These are phyloP conservation scores for Periglandula ipomoeae DNA, from an alignment of 2,329 filamentous ascomycete genomes.

Conservation along the genomic window DNA sequence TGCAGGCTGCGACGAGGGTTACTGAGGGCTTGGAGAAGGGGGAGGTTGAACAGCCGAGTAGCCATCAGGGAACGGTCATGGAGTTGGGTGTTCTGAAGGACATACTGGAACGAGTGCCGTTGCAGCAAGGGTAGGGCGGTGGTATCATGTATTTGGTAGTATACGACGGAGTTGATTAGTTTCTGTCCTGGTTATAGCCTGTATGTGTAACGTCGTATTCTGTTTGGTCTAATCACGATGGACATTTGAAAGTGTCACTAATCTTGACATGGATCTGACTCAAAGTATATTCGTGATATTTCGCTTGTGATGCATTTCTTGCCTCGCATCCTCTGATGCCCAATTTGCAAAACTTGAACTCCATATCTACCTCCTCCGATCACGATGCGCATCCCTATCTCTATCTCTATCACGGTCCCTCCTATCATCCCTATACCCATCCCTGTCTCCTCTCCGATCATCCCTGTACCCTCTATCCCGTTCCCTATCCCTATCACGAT, in stretches of 20 bases:
- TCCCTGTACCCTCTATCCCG: constrained; percentile 18
- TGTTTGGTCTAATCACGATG: too few species aligned
- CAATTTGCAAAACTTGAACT: not conserved
- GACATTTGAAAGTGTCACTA: too few species aligned
- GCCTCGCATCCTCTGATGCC: too few species aligned
- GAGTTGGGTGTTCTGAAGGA: constrained; percentile 34
- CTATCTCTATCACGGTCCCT: not conserved
- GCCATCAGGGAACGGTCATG: constrained; percentile 22
- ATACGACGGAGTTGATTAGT: not conserved
- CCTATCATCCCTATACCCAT: constrained; percentile 1
- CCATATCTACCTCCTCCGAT: constrained; percentile 9
- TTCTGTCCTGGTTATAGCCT: not conserved
- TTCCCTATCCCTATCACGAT: constrained; percentile 30
- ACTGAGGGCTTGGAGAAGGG: constrained; percentile 22
- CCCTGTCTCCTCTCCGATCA: constrained; percentile 10
- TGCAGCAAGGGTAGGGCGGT: constrained; percentile 21
- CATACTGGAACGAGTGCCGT: constrained; percentile 30
- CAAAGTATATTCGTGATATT: not conserved
- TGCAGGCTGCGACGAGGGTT: constrained; percentile 31
- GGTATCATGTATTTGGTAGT: not conserved
- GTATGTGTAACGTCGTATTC: too few species aligned
- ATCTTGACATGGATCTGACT: too few species aligned
- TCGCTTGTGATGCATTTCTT: too few species aligned
- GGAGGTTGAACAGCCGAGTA: constrained; percentile 21
- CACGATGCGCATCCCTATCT: constrained; percentile 10